Percentiles rank a stretch among this genome's conserved stretches.
phyloP scores from a whole-genome alignment of 768 basidiomycete species.

The Trametes coccinea region DNA sequence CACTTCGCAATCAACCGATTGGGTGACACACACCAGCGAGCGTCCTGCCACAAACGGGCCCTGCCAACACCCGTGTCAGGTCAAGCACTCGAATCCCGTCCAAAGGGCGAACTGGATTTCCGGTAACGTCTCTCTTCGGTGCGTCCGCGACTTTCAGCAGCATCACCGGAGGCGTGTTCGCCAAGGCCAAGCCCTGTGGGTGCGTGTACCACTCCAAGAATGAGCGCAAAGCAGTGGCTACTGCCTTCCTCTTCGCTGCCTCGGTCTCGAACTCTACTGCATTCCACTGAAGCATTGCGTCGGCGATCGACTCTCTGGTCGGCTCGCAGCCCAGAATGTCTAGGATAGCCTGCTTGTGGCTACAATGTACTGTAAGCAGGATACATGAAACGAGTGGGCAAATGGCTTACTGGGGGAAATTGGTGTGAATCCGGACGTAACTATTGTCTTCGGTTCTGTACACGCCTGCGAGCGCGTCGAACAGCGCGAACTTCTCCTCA shows the following conservation, averaged over 20 bases:
- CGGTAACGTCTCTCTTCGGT: constrained; percentile 33
- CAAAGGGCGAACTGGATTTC: constrained; percentile 36
- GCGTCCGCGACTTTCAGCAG: constrained; percentile 52
- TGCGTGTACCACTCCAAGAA: constrained; percentile 52
- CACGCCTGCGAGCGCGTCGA: constrained; percentile 53
- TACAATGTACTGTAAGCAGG: constrained; percentile 23
- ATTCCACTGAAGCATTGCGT: constrained; percentile 43
- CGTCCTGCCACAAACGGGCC: constrained; percentile 55
- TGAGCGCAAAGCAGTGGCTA: constrained; percentile 50
- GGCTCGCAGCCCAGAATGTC: constrained; percentile 41
- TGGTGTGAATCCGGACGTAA: constrained; percentile 60
- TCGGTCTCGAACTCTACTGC: constrained; percentile 49
- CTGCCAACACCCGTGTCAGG: constrained; percentile 58
- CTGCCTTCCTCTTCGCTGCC: constrained; percentile 47
- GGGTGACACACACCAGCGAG: constrained; percentile 46
- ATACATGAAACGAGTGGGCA: background rate
- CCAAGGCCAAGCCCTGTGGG: constrained; percentile 46
- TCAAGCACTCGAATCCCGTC: constrained; percentile 57
- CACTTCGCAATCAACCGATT: too few species aligned
- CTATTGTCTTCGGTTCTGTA: constrained; percentile 54
- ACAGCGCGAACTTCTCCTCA: constrained; percentile 30
- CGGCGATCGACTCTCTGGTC: constrained; percentile 40
- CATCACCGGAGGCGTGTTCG: constrained; percentile 42
- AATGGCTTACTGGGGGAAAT: constrained; percentile 57
- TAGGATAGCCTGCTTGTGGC: constrained; percentile 54